A percentile compares a stretch with the other conserved stretches of the same genome.
These are phyloP conservation scores for Corrigiola litoralis DNA, from an alignment of 179 eudicot genomes.

Conservation along the genomic window DNA sequence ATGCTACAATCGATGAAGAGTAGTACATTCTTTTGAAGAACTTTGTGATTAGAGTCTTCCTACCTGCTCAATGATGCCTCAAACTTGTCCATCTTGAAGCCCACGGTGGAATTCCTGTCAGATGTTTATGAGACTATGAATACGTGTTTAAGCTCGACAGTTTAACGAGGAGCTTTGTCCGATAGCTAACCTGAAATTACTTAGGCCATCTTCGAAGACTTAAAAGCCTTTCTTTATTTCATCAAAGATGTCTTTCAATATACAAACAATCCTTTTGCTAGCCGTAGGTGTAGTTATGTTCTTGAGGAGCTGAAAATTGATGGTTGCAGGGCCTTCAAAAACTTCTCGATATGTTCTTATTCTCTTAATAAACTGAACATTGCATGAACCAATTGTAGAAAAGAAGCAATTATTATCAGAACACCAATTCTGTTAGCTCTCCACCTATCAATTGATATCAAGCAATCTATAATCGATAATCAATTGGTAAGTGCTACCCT, in stretches of 20 bases:
- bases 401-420: not conserved
- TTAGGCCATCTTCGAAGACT: conserved; percentile 16
- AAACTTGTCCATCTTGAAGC: conserved; percentile 5
- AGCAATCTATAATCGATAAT: not conserved
- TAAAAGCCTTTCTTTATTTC: conserved; percentile 9
- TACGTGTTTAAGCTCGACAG: not conserved
- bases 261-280: conserved; percentile 1
- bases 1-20: not conserved
- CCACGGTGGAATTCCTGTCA: not conserved
- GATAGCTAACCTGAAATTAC: not conserved
- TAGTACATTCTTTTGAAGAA: not conserved
- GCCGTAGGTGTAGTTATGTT: conserved; percentile 4
- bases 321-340: conserved; percentile 1
- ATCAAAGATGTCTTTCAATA: not conserved
- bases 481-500: no score
- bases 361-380: conserved; percentile 14
- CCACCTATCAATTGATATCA: conserved; percentile 1
- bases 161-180: conserved; percentile 1
- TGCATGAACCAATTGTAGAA: not conserved
- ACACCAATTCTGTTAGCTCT: conserved; percentile 17
- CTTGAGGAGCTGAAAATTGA: conserved; percentile 18
- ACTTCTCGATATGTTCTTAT: not conserved
- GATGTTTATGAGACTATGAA: not conserved
- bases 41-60: conserved; percentile 14
- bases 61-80: conserved; percentile 1